phyloP scores from a whole-genome alignment of 2,329 filamentous ascomycete species.

The Hypoxylon sp. region DNA sequence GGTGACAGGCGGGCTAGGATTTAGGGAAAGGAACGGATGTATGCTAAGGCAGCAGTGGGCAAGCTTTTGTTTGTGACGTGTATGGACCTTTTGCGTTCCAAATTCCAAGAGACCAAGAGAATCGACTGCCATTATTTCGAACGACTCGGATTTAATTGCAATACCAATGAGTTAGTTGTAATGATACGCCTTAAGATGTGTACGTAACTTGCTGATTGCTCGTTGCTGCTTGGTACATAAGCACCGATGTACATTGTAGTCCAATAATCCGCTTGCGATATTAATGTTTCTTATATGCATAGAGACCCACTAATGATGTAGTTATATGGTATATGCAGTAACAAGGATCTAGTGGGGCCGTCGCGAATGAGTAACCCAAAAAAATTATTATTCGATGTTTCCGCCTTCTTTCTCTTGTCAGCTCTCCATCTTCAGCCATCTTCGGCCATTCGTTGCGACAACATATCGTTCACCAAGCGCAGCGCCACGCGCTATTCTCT shows the following conservation, averaged over 20 bases:
- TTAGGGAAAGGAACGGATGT: slow-evolving; percentile 28
- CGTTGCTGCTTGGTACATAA: background rate
- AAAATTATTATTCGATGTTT: slow-evolving; percentile 21
- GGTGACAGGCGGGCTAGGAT: slow-evolving; percentile 14
- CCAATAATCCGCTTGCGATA: background rate
- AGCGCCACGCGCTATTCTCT: background rate
- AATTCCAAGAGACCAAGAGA: slow-evolving; percentile 5
- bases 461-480: background rate
- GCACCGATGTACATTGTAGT: background rate
- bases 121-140: slow-evolving; percentile 13
- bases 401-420: slow-evolving; percentile 32
- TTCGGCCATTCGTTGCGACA: slow-evolving; percentile 13
- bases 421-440: slow-evolving; percentile 24
- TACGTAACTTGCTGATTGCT: background rate
- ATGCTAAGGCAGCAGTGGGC: slow-evolving; percentile 25
- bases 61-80: slow-evolving; percentile 9
- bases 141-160: background rate
- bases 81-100: slow-evolving; percentile 10
- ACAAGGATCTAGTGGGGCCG: slow-evolving; percentile 12
- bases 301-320: too few relatives aligned
- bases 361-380: slow-evolving; percentile 5
- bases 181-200: background rate
- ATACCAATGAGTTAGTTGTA: background rate
- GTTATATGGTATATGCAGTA: slow-evolving; percentile 1
- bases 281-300: background rate